Conservation (phyloP, 2,329 filamentous ascomycete genomes). For the Fusarium sterilihyphosum region DNA sequence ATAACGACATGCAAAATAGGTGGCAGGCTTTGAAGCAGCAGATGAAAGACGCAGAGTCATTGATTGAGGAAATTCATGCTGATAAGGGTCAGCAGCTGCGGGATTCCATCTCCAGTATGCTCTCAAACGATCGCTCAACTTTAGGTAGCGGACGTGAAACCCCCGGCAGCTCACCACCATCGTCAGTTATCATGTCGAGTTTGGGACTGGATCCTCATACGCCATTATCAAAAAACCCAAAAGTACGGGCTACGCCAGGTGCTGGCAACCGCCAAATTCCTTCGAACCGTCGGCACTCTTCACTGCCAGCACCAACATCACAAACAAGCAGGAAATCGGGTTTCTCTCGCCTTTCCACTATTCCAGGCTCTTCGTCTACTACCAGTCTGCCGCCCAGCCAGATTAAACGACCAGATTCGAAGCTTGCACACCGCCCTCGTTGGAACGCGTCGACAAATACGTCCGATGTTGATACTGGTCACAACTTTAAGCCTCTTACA, state of each 20-base stretch:
- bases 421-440: slow-evolving; percentile 68
- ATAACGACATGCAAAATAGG: slow-evolving; percentile 84
- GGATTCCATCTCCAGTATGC: slow-evolving; percentile 92
- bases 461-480: slow-evolving; percentile 70
- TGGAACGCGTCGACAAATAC: slow-evolving; percentile 79
- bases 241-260: slow-evolving; percentile 59
- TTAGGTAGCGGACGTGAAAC: slow-evolving; percentile 76
- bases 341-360: slow-evolving; percentile 57
- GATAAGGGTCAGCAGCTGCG: slow-evolving; percentile 79
- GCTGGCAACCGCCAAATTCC: slow-evolving; percentile 59
- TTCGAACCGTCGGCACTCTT: slow-evolving; percentile 57
- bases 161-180: slow-evolving; percentile 73
- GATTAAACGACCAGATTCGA: slow-evolving; percentile 57
- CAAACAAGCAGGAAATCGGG: slow-evolving; percentile 54
- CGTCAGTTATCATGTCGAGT: slow-evolving; percentile 68
- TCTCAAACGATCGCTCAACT: slow-evolving; percentile 82
- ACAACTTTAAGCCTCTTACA: slow-evolving; percentile 72
- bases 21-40: slow-evolving; percentile 81
- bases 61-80: slow-evolving; percentile 76
- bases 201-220: slow-evolving; percentile 61
- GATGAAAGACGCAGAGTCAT: slow-evolving; percentile 79
- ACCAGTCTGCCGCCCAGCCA: slow-evolving; percentile 53
- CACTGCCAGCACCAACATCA: slow-evolving; percentile 57
- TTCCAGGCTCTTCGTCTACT: slow-evolving; percentile 60
- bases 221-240: slow-evolving; percentile 53